Base-by-base conservation (phyloP, 345 rosid genomes). In the Jatropha curcas region DNA sequence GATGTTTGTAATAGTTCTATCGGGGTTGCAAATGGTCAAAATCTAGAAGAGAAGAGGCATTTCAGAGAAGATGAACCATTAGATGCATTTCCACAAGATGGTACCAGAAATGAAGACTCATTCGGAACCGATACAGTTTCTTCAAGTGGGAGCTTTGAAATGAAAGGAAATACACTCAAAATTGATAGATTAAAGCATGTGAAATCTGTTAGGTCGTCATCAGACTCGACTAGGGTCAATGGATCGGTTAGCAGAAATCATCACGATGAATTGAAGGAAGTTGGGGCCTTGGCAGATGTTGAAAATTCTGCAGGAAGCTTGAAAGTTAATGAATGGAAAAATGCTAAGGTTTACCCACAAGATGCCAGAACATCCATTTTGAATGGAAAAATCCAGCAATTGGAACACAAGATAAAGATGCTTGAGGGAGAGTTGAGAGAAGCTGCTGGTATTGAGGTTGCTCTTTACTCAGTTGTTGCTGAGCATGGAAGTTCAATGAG, bases 381-480 rank as follows among this genome's bases (percentile, higher is more conserved):
- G 79, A 92, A 82, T 70, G 76, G 74, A 76, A 94, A 89, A 85
- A 73, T 89, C 71, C 91, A 85, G 79, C 84, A 82, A 72, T 75
- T 89, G 85, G 93, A 90, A 84, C 77, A 53, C 78, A 88, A 76
- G 78, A 85, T 92, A 67, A 82, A 85, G 71, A 82, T 82, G 87
- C 97, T 92, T 55, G 98, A 94, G 77, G 86, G 91, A 67, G 98
- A 94, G 84, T 77, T 94, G 74, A 76, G 89, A 79, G 98, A 94
- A 89, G 91, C 92, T 79, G 98, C 97, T 81, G 95, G 90, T 14
- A 67, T 85, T 14, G 97, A 94, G 86, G 92, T 90, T 81, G 88
- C 98, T 81, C 88, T 94, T 72, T 94, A 88, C 80, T 88, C 97
- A 0, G 89, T 94, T 57, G 88, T 87, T 68, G 95, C 97, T 31